A percentile compares a stretch with the other conserved stretches of the same genome.
These are phyloP conservation scores for Coemansia sp. DNA, from an alignment of 192 early-diverging fungal species.

Conservation along the genomic window DNA sequence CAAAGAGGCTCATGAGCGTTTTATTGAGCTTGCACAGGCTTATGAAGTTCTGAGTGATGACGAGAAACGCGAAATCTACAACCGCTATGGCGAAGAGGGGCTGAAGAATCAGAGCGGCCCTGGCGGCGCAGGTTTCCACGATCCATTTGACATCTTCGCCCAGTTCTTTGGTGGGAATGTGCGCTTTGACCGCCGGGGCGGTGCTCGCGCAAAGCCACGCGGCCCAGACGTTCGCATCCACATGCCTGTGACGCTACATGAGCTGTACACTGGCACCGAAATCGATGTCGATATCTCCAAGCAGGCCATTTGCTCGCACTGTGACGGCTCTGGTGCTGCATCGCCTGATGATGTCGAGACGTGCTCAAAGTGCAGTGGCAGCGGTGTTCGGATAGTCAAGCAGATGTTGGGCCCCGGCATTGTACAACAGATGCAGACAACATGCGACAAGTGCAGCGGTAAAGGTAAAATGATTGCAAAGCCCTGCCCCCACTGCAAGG, in stretches of 20 bases:
- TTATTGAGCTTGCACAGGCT: conserved; percentile 85
- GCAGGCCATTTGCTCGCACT: conserved; percentile 89
- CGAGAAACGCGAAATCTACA: conserved; percentile 87
- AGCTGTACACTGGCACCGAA: conserved; percentile 81
- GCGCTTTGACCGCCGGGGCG: conserved; percentile 60
- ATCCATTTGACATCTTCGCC: conserved; percentile 98
- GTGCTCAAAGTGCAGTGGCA: conserved; percentile 77
- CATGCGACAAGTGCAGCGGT: conserved; percentile 88
- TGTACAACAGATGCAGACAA: conserved; percentile 90
- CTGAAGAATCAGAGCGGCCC: conserved; percentile 72
- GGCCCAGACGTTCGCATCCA: conserved; percentile 79
- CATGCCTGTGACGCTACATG: conserved; percentile 83
- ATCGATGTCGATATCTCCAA: conserved; percentile 93
- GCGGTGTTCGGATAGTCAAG: conserved; percentile 75
- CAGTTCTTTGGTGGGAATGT: conserved; percentile 78
- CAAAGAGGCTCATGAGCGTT: conserved; percentile 80
- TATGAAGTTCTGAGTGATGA: conserved; percentile 93
- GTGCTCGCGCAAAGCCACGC: conserved; percentile 67
- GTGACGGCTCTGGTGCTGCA: conserved; percentile 89
- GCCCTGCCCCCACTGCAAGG: conserved; percentile 80
- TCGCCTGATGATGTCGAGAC: conserved; percentile 78
- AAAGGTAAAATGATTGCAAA: conserved; percentile 82
- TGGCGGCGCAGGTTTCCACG: conserved; percentile 66
- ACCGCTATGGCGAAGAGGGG: conserved; percentile 95
- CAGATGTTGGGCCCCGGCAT: conserved; percentile 91